Evolutionary conservation across 73 alveolate genomes (phyloP), one percentile per base, ranked within the genome.

Genomic region (Paramecium octaurelia): DNA sequence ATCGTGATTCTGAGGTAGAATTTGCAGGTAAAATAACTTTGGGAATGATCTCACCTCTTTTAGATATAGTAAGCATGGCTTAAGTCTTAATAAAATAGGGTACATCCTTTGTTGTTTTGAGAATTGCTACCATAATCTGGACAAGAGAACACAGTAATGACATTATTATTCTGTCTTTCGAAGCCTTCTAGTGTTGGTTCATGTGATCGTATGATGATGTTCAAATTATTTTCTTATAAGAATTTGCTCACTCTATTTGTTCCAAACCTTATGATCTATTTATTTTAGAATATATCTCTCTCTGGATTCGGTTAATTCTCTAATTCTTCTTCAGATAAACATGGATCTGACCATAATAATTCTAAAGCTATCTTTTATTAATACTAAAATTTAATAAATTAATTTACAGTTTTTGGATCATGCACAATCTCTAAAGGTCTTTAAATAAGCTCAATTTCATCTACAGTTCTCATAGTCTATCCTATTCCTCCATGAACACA

Each of bases 401-500:
- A 4, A 75, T 14, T 14, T 75, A 75, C 97, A 46, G 97, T 95
- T 29, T 96, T 95, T 68, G 96, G 93, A 44, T 96, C 98, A 70
- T 95, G 97, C 43, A 88, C 85, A 18, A 96, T 95, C 86, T 96
- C 93, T 11, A 95, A 75, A n/a, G 99, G 98, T 58, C 98, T 89
- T 43, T 91, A 85, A 54, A 96, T 95, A 31, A 93, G 85, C 43
- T 93, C 97, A 38, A 96, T 96, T 94, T 96, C 98, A 60, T 94
- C 98, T 36, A 95, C 93, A 40, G 93, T 87, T 11, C 96, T 85
- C 38, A 96, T 83, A 0, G 99, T 95, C 16, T 96, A 88, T 9
- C 99, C 99, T 4, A 96, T 96, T 20, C 99, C 99, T 14, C 99
- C 99, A 94, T 96, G 98, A 2, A 96, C 75, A 16, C 96, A 94